Conservation (phyloP, 2,329 filamentous ascomycete genomes). For the Neonectria sp. region DNA sequence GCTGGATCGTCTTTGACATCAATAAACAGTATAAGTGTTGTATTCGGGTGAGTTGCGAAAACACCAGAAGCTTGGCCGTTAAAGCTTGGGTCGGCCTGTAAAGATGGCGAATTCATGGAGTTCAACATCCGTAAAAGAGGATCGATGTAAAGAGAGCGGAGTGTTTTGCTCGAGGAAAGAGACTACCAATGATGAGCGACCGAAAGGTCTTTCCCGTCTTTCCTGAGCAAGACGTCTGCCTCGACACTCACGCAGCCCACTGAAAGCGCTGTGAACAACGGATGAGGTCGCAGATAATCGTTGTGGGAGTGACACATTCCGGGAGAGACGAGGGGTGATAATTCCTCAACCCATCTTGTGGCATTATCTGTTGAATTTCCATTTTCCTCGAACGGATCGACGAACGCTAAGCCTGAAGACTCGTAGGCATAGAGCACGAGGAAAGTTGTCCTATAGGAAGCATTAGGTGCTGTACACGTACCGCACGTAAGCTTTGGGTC, state of each 20-base stretch:
- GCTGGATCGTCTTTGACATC: conserved; percentile 72
- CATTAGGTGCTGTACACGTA: conserved; percentile 17
- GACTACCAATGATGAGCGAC: conserved; percentile 71
- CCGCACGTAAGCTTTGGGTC: too few species aligned
- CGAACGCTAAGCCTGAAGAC: conserved; percentile 28
- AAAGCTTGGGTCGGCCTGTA: fast-evolving
- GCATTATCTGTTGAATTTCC: conserved; percentile 31
- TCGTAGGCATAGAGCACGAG: conserved; percentile 34
- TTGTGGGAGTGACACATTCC: conserved; percentile 72
- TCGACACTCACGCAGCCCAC: conserved; percentile 75
- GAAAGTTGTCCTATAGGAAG: conserved; percentile 25
- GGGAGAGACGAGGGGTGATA: conserved; percentile 37
- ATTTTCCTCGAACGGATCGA: conserved; percentile 32
- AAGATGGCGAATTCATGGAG: conserved; percentile 28
- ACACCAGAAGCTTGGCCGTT: conserved; percentile 60
- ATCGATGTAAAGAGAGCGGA: conserved; percentile 73
- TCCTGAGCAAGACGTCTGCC: conserved; percentile 75
- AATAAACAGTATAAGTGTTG: conserved; percentile 73
- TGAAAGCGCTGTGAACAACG: conserved; percentile 73
- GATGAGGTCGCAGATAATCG: conserved; percentile 76
- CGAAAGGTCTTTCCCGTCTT: conserved; percentile 65
- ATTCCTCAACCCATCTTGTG: conserved; percentile 33
- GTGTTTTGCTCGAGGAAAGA: conserved; percentile 68
- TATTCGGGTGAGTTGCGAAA: conserved; percentile 66
- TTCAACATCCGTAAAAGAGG: conserved; percentile 74